Evolutionary conservation across 352 stramenopile species (phyloP), one percentile per base, ranked within the genome.

Genomic region (Elongisporangium undulatum): DNA sequence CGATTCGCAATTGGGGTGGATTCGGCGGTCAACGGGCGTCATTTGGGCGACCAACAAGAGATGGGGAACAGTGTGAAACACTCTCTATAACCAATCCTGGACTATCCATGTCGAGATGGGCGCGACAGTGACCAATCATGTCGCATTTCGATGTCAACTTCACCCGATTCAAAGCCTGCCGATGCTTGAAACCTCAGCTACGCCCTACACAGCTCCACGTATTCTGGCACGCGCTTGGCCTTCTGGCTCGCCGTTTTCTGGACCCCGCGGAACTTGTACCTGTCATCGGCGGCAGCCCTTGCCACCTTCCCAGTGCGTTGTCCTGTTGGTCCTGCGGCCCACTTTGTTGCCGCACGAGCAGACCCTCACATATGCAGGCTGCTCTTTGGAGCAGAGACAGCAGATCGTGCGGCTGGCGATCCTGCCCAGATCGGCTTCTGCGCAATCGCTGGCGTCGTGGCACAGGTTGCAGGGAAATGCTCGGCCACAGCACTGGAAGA

Each of bases 221-320:
- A n/a, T n/a, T n/a, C n/a, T n/a, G n/a, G n/a, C 13, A 95, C 86
- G 26, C 86, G 82, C 56, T 82, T 88, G 45, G 78, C 72, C 59
- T 95, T 94, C 61, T 87, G 82, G 66, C 76, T 92, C 63, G 86
- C 79, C 5, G 86, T 95, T 64, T 95, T 95, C 66, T 87, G 79
- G n/a, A 70, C 55, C 0, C 86, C 84, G 16, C 82, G 77, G 63
- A 77, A 90, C 62, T 94, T 95, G 24, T 91, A 77, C 51, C 74
- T 79, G 74, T 95, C 86, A 24, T 60, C 75, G 15, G 39, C 86
- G 86, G 58, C 84, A 94, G 17, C 86, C 86, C 24, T 71, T 55
- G 39, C 86, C 86, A 23, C 86, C 86, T 72, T 95, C 86, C 86
- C 86, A 95, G 63, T 92, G 75, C 1, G 69, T 62, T 26, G 80